phyloP scores from a whole-genome alignment of 139 green algal genomes.

The Coccomyxa sp. region DNA sequence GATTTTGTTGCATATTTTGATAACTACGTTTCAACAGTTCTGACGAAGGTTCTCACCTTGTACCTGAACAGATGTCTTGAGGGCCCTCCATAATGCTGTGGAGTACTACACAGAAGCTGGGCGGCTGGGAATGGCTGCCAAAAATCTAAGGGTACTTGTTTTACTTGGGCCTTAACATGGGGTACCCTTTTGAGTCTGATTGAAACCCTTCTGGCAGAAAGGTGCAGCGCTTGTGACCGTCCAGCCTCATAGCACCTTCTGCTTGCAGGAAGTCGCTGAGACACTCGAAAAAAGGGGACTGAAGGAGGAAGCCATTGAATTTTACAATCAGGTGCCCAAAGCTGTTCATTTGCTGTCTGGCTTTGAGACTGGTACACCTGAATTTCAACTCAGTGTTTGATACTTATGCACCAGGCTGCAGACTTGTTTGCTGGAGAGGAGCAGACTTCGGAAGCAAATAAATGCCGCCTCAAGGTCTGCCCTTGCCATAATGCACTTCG shows the following conservation, averaged over 20 bases:
- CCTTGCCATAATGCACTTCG: not conserved
- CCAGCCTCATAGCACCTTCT: too few relatives aligned
- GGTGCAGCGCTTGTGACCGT: too few relatives aligned
- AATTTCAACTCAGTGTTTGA: not conserved
- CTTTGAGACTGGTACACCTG: not conserved
- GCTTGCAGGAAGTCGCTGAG: conserved; percentile 73
- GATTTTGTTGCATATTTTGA: too few relatives aligned
- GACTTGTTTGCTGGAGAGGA: conserved; percentile 86
- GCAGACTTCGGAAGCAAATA: conserved; percentile 71
- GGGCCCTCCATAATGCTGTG: conserved; percentile 65
- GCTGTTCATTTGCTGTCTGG: not conserved
- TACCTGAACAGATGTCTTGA: conserved; percentile 34
- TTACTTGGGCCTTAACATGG: not conserved
- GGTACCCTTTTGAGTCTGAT: not conserved
- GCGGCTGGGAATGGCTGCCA: conserved; percentile 86
- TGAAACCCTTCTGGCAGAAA: too few relatives aligned
- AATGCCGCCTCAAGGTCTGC: conserved; percentile 68
- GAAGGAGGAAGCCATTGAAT: conserved; percentile 70
- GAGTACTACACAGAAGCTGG: conserved; percentile 92
- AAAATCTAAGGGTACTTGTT: conserved; percentile 54
- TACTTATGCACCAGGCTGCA: conserved; percentile 51
- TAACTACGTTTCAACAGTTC: too few relatives aligned
- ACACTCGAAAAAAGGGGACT: conserved; percentile 72
- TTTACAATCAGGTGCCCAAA: conserved; percentile 50
- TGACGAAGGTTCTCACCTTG: not conserved